These are phyloP conservation scores for Xylariaceae sp. DNA, from an alignment of 2,329 filamentous ascomycete genomes.

Conservation along the genomic window DNA sequence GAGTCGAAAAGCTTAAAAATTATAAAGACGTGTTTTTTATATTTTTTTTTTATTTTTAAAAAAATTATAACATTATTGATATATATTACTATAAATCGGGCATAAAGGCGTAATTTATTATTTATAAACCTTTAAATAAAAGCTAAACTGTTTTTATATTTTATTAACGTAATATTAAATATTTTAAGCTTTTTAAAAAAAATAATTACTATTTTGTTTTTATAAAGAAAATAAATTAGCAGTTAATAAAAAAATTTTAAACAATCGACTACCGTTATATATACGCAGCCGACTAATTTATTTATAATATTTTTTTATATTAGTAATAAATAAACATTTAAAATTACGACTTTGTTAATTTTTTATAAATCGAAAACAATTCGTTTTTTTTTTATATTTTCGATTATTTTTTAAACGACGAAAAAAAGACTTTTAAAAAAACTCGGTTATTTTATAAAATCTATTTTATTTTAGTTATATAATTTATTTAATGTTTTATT, in stretches of 20 bases:
- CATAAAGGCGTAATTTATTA: not conserved
- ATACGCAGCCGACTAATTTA: not conserved
- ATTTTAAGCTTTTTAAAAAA: not conserved
- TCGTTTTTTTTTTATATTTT: not conserved
- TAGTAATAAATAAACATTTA: not conserved
- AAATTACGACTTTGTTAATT: not conserved
- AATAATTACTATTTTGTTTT: not conserved
- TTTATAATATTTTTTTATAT: not conserved
- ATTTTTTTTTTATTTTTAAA: not conserved
- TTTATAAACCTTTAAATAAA: slow-evolving; percentile 1
- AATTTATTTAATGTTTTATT: not conserved
- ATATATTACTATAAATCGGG: not conserved
- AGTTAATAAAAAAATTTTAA: slow-evolving; percentile 3
- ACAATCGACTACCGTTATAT: not conserved
- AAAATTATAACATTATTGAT: slow-evolving; percentile 1
- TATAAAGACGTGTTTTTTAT: not conserved
- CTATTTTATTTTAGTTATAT: not conserved
- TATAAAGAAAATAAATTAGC: not conserved
- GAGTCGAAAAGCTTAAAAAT: not conserved
- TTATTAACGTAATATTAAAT: not conserved
- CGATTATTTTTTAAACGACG: not conserved
- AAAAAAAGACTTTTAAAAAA: not conserved
- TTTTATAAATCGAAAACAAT: not conserved
- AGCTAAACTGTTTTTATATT: not conserved
- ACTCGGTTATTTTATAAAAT: not conserved